phyloP scores from a whole-genome alignment of 345 rosid species.

The Salix suchowensis region DNA sequence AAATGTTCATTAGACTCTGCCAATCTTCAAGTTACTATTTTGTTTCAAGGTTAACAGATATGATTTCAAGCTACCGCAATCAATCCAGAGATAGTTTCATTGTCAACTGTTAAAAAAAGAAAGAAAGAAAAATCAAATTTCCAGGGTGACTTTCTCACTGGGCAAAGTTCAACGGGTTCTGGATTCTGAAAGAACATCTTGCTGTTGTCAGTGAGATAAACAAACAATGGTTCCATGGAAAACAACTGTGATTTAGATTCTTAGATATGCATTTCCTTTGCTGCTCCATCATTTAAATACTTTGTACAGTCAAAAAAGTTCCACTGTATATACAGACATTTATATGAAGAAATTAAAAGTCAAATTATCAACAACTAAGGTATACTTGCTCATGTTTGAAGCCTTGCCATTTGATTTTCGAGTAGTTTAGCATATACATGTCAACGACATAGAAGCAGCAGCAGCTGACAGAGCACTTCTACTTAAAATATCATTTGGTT shows the following conservation, averaged over 20 bases:
- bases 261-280: neutral
- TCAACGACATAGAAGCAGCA: neutral
- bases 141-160: neutral
- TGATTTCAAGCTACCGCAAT: no score
- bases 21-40: neutral
- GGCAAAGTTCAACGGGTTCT: neutral
- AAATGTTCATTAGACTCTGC: neutral
- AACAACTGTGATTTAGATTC: neutral
- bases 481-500: neutral
- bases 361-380: neutral
- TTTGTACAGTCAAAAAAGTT: neutral
- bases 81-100: neutral
- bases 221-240: neutral
- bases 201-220: neutral
- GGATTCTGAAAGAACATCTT: neutral
- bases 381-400: neutral
- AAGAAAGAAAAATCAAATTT: neutral
- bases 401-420: neutral
- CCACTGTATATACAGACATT: constrained; percentile 6
- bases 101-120: neutral
- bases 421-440: neutral
- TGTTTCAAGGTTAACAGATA: neutral
- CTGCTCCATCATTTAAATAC: neutral
- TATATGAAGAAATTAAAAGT: constrained; percentile 5
- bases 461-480: neutral